Conservation (phyloP, 2,329 filamentous ascomycete species). For the Metarhizium anisopliae region DNA sequence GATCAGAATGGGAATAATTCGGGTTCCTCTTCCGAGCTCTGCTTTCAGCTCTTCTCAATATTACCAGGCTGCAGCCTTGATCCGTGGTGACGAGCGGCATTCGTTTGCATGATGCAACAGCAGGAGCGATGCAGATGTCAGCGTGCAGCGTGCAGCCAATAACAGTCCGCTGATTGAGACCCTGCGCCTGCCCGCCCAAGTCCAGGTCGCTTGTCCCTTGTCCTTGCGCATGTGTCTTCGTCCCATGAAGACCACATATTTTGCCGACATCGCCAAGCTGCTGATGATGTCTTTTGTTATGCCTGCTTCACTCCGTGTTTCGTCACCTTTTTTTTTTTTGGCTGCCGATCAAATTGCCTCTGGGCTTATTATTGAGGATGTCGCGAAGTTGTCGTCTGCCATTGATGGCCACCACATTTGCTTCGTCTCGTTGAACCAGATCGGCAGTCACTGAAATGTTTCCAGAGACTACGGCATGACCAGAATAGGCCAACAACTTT, state of each 20-base stretch:
- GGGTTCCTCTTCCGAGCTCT: too few relatives aligned
- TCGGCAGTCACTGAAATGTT: not conserved
- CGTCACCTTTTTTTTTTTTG: not conserved
- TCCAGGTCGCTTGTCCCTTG: not conserved
- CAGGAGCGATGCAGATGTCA: not conserved
- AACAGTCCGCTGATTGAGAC: conserved; percentile 1
- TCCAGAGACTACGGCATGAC: not conserved
- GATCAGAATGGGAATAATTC: too few relatives aligned
- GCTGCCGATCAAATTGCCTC: not conserved
- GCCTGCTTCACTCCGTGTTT: not conserved
- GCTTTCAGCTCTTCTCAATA: not conserved
- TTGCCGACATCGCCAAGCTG: not conserved
- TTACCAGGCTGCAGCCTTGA: not conserved
- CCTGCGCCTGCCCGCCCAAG: not conserved
- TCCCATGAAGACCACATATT: not conserved
- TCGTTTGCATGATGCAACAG: conserved; percentile 4
- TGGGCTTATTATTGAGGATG: not conserved
- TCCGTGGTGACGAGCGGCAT: not conserved
- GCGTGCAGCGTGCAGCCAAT: conserved; percentile 2
- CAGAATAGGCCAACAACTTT: not conserved
- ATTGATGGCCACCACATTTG: not conserved
- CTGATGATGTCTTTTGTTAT: not conserved
- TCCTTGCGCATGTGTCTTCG: not conserved
- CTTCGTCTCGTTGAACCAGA: not conserved
- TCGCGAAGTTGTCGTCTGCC: not conserved